phyloP scores from a whole-genome alignment of 202 grass and related monocot genomes.

The Setaria viridis region DNA sequence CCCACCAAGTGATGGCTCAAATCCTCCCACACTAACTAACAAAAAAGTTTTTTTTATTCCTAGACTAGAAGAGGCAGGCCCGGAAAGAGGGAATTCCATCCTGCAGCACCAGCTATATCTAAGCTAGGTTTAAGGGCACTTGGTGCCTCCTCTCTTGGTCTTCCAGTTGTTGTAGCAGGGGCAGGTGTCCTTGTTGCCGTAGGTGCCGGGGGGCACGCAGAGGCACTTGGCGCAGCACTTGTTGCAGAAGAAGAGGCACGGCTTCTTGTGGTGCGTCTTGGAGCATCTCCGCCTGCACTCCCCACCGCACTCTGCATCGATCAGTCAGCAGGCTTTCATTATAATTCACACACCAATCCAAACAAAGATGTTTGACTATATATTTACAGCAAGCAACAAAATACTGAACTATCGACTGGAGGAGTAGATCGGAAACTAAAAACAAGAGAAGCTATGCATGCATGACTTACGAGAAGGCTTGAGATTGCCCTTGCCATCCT shows the following conservation, averaged over 20 bases:
- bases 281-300: constrained; percentile 60
- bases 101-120: not conserved
- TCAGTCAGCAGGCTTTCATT: no score
- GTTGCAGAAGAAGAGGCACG: constrained; percentile 71
- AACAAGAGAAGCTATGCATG: no score
- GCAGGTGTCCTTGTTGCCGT: constrained; percentile 60
- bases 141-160: constrained; percentile 61
- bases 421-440: no score
- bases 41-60: no score
- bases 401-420: no score
- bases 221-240: constrained; percentile 67
- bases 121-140: constrained; percentile 44
- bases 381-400: no score
- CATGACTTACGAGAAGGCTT: not conserved
- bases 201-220: constrained; percentile 63
- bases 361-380: no score
- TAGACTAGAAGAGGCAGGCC: no score
- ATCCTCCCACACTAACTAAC: no score
- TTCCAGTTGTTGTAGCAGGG: constrained; percentile 74
- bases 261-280: constrained; percentile 56
- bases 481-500: not conserved
- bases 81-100: not conserved
- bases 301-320: constrained; percentile 40
- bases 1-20: no score
- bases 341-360: no score